Evolutionary conservation across 1,139 yeast genomes (phyloP).

Genomic region (Pneumocystis jirovecii): DNA sequence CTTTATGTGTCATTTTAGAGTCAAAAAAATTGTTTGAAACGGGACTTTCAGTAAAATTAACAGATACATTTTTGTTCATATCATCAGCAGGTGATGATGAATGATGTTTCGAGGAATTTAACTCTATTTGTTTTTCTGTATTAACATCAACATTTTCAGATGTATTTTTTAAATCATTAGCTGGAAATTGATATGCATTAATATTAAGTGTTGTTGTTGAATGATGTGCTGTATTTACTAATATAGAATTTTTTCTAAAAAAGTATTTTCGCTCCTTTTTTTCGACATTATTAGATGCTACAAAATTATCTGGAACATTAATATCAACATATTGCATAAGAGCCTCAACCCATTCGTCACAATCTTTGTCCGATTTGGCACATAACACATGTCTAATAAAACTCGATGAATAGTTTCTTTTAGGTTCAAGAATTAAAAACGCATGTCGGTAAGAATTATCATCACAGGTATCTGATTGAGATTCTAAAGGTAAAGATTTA

Average conservation of each 20-base stretch:
- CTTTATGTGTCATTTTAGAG: not conserved
- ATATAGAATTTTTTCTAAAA: not conserved
- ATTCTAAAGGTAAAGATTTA: constrained; percentile 31
- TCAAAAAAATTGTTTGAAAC: not conserved
- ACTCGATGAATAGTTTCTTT: constrained; percentile 38
- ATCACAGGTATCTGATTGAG: constrained; percentile 20
- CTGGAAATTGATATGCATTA: not conserved
- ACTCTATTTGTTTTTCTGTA: not conserved
- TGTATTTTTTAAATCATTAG: not conserved
- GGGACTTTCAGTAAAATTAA: not conserved
- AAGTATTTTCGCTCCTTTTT: constrained; percentile 1
- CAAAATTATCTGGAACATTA: not conserved
- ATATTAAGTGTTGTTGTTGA: not conserved
- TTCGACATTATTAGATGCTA: not conserved
- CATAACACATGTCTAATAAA: constrained; percentile 55
- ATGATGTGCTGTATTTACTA: not conserved
- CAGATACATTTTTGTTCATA: not conserved
- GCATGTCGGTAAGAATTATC: constrained; percentile 67
- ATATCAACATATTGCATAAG: constrained; percentile 32
- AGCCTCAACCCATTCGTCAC: constrained; percentile 62
- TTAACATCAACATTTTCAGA: not conserved
- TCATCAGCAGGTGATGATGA: not conserved
- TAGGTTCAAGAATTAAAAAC: constrained; percentile 52
- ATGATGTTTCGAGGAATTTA: not conserved
- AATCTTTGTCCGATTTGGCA: constrained; percentile 66